Base-by-base conservation (phyloP, 345 rosid genomes). In the Linum trigynum region DNA sequence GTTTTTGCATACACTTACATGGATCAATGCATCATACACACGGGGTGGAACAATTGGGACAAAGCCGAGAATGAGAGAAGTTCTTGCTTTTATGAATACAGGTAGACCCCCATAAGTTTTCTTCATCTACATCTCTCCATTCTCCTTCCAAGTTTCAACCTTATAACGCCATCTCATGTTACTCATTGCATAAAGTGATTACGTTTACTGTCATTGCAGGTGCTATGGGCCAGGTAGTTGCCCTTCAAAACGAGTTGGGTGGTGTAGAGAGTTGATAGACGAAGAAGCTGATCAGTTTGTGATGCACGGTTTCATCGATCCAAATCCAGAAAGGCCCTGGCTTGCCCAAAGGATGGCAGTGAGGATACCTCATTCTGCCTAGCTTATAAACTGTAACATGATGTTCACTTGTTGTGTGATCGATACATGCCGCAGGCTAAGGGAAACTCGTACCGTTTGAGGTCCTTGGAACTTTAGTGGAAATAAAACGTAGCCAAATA, bases 11-110 rank as follows among this genome's bases (percentile, higher is more conserved):
- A 84, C 73, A 88, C 92, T 10, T 85, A 77, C 66, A 84, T 94
- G 91, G 99, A 88, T 79, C 82, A 82, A 0, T 85, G 96, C 59
- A 72, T 90, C 72, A 86, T 66, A 69, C 78, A 78, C 8, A 74
- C 53, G 0, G 99, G 99, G 38, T 94, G 99, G 99, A 66, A 90
- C 71, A 94, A 90, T 65, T 94, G 97, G 97, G 88, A 87, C 64
- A 90, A 90, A 62, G 41, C 76, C 1, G 99, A 94, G 83, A 90
- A 94, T 14, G 99, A 94, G 76, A 85, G 99, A 77, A 88, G 81
- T 51, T 89, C 99, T 71, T 94, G 99, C 82, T 88, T 94, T 77
- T 90, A 94, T 4, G 99, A 88, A 75, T 90, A 88, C 76, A 85
- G 92, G 98, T 92, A 72, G 11, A 61, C 64, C 39, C 38, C 38